These are phyloP conservation scores for Panicum miliaceum DNA, from an alignment of 176 grass and related monocot species.

Conservation along the genomic window DNA sequence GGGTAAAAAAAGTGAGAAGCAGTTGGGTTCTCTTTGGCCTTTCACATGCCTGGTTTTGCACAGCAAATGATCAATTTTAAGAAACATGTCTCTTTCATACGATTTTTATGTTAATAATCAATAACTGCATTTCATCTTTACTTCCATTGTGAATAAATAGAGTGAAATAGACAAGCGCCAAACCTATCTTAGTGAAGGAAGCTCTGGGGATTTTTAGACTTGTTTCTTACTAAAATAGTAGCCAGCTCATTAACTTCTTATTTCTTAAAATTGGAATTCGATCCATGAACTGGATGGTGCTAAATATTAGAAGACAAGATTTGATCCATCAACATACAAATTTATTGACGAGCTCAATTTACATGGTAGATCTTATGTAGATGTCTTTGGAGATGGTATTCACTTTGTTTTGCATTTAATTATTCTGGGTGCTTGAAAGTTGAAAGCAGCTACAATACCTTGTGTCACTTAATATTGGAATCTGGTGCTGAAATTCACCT, in stretches of 20 bases:
- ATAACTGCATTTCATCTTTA: slow-evolving; percentile 7
- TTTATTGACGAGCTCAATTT: background rate
- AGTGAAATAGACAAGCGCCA: background rate
- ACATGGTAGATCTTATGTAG: background rate
- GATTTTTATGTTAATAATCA: background rate
- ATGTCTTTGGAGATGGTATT: background rate
- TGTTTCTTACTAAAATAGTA: background rate
- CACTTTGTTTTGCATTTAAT: background rate
- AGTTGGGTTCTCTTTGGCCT: slow-evolving; percentile 11
- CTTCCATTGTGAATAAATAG: background rate
- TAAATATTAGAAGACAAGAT: slow-evolving; percentile 18
- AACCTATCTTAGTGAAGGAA: background rate
- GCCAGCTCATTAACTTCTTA: background rate
- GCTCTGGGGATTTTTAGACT: background rate
- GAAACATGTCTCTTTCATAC: background rate
- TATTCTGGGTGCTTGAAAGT: background rate
- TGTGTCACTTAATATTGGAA: background rate
- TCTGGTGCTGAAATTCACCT: background rate
- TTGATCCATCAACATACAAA: no score
- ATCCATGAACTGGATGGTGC: background rate
- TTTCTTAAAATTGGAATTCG: background rate
- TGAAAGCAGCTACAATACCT: background rate
- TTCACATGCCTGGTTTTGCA: slow-evolving; percentile 13
- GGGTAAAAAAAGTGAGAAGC: background rate
- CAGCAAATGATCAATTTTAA: background rate